Evolutionary conservation across 2,329 filamentous ascomycete species (phyloP).

Genomic region (Coniochaeta sp.): DNA sequence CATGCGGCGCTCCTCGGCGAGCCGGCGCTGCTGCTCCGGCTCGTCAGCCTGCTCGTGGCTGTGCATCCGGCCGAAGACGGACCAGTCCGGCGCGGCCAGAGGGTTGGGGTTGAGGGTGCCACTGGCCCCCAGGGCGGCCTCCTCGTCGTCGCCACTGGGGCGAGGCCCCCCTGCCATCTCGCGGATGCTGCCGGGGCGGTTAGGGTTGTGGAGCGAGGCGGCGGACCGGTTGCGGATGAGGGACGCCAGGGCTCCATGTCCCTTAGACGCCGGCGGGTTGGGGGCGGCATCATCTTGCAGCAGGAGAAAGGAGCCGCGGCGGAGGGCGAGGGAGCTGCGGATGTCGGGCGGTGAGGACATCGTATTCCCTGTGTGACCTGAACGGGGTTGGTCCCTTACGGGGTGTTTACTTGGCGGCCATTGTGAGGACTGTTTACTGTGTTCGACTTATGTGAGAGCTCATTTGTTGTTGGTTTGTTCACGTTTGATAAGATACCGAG

Average conservation of each 20-base stretch:
- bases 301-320: conserved; percentile 20
- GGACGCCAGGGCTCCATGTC: conserved; percentile 24
- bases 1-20: conserved; percentile 51
- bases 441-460: background rate
- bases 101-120: too few relatives aligned
- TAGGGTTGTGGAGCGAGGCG: conserved; percentile 10
- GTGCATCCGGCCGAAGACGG: background rate
- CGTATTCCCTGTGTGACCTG: background rate
- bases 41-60: conserved; percentile 33
- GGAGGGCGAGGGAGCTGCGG: conserved; percentile 12
- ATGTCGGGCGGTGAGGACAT: conserved; percentile 15
- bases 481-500: too few relatives aligned
- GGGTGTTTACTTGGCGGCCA: too few relatives aligned
- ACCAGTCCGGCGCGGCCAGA: background rate
- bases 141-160: conserved; percentile 13
- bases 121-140: conserved; percentile 2
- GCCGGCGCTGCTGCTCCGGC: conserved; percentile 24
- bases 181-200: background rate
- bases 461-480: background rate
- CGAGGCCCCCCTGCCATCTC: background rate
- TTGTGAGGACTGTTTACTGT: background rate
- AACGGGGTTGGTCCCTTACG: too few relatives aligned
- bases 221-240: conserved; percentile 42
- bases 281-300: conserved; percentile 41
- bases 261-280: conserved; percentile 42